Conservation (phyloP, 768 basidiomycete genomes). For the Kwoniella dejecticola region DNA sequence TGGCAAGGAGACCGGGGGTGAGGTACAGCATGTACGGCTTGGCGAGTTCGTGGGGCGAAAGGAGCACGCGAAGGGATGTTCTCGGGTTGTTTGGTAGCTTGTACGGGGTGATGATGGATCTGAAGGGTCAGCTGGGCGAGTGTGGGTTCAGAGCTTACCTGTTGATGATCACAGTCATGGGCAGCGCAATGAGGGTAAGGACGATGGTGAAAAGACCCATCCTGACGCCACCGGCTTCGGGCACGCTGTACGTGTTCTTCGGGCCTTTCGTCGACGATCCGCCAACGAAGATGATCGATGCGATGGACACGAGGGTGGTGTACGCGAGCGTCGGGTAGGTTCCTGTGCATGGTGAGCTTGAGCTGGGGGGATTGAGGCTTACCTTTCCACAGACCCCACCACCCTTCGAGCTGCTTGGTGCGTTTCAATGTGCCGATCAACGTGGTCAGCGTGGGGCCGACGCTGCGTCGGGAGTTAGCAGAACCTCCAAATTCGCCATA, state of each 20-base stretch:
- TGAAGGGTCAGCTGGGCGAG: slow-evolving; percentile 6
- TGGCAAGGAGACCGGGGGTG: slow-evolving; percentile 51
- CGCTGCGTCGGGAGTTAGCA: slow-evolving; percentile 24
- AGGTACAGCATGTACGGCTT: slow-evolving; percentile 51
- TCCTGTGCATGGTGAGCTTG: slow-evolving; percentile 23
- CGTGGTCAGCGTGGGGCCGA: slow-evolving; percentile 52
- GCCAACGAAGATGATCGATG: slow-evolving; percentile 55
- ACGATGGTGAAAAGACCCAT: slow-evolving; percentile 55
- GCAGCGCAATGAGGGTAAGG: slow-evolving; percentile 51
- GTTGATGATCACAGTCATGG: slow-evolving; percentile 55
- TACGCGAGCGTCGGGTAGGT: slow-evolving; percentile 47
- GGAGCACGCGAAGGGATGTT: slow-evolving; percentile 47
- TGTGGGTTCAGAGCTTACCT: slow-evolving; percentile 34
- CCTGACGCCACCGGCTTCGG: slow-evolving; percentile 53
- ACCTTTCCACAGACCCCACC: slow-evolving; percentile 55
- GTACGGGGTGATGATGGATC: slow-evolving; percentile 56
- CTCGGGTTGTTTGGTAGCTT: slow-evolving; percentile 44
- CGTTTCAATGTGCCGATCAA: slow-evolving; percentile 48
- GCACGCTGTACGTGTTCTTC: slow-evolving; percentile 52
- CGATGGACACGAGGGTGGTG: slow-evolving; percentile 49
- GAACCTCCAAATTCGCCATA: neutral
- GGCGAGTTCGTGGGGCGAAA: slow-evolving; percentile 50
- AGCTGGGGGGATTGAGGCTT: neutral
- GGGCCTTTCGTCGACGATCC: slow-evolving; percentile 49
- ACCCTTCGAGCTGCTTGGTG: slow-evolving; percentile 54